Evolutionary conservation across 2,329 filamentous ascomycete species (phyloP).

Genomic region (Trichophyton verrucosum): DNA sequence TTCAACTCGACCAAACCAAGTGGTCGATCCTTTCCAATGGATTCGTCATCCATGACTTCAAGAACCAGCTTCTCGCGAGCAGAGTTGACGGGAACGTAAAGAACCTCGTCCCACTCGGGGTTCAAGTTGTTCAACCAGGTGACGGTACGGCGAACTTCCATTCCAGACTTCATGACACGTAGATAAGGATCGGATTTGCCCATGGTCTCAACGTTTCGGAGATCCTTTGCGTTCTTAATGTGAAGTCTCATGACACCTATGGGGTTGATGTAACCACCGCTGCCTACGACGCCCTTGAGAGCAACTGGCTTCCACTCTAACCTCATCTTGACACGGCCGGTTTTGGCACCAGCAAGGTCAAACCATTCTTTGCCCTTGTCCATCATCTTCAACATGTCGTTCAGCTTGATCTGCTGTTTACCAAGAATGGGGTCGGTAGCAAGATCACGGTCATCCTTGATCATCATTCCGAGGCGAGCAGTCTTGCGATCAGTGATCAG

Average conservation of each 20-base stretch:
- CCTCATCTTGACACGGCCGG: constrained; percentile 77
- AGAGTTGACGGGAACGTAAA: constrained; percentile 86
- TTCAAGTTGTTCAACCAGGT: constrained; percentile 94
- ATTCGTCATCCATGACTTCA: constrained; percentile 96
- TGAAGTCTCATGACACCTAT: constrained; percentile 93
- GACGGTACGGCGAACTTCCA: constrained; percentile 83
- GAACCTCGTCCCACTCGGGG: constrained; percentile 88
- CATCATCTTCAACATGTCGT: constrained; percentile 84
- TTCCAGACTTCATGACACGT: constrained; percentile 74
- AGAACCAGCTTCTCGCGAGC: constrained; percentile 69
- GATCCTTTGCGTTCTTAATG: constrained; percentile 66
- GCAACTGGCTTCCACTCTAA: constrained; percentile 93
- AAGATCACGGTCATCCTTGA: constrained; percentile 92
- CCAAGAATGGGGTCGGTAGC: constrained; percentile 71
- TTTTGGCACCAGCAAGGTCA: constrained; percentile 66
- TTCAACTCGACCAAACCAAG: constrained; percentile 69
- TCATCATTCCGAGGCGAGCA: constrained; percentile 76
- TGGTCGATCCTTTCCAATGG: constrained; percentile 76
- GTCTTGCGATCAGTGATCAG: constrained; percentile 87
- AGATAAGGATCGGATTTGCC: constrained; percentile 96
- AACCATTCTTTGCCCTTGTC: constrained; percentile 95
- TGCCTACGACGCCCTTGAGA: constrained; percentile 61
- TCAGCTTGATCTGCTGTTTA: constrained; percentile 87
- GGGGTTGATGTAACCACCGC: constrained; percentile 81
- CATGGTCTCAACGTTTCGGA: constrained; percentile 87